A percentile compares a stretch with the other conserved stretches of the same genome.
Evolutionary conservation across 129 eudicot species (phyloP).

Genomic region (Scalesia atractyloides): DNA sequence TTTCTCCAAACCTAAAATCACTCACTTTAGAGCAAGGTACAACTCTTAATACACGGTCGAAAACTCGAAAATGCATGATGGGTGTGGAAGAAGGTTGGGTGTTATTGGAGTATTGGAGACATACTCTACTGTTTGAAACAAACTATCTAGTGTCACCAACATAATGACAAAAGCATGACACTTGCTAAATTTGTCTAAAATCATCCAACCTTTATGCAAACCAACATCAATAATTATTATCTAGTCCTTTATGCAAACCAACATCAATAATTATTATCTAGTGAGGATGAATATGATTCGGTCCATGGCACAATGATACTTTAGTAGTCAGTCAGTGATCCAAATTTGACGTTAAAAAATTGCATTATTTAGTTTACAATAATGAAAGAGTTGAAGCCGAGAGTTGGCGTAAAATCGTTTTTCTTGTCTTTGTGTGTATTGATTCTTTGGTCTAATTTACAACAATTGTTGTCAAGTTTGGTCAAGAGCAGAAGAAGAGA

Average conservation of each 20-base stretch:
- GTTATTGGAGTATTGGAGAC: neutral
- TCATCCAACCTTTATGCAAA: neutral
- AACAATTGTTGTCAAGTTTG: too few relatives aligned
- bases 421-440: too few relatives aligned
- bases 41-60: neutral
- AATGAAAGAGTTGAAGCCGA: too few relatives aligned
- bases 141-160: constrained; percentile 3
- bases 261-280: neutral
- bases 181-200: constrained; percentile 18
- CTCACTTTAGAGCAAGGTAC: constrained; percentile 1
- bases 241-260: neutral
- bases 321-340: too few relatives aligned
- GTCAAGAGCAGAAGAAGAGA: too few relatives aligned
- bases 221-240: neutral
- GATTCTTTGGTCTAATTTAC: too few relatives aligned
- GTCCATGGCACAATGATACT: too few relatives aligned
- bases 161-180: constrained; percentile 21
- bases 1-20: neutral
- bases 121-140: constrained; percentile 8
- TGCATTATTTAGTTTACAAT: too few relatives aligned
- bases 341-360: too few relatives aligned
- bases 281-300: too few relatives aligned
- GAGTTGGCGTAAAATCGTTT: too few relatives aligned
- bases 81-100: neutral
- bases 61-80: neutral